Conservation (phyloP, 768 basidiomycete genomes). For the Rhodotorula toruloides region DNA sequence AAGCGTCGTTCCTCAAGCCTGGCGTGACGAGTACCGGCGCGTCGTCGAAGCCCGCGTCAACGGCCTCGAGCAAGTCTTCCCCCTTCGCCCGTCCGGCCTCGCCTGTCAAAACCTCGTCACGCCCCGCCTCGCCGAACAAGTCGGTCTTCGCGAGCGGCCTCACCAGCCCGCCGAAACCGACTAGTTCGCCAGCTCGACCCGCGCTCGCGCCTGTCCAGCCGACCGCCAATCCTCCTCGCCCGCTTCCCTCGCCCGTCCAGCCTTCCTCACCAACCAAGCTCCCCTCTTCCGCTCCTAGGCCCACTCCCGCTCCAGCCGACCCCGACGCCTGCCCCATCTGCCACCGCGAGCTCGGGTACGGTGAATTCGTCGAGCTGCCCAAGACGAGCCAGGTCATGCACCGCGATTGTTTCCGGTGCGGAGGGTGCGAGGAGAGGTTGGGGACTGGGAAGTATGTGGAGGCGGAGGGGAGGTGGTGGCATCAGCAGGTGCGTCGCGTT, state of each 20-base stretch:
- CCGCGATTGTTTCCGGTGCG: constrained; percentile 25
- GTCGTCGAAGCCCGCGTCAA: neutral
- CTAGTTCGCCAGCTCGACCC: neutral
- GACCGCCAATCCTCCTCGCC: neutral
- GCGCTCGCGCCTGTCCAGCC: neutral
- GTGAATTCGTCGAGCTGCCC: constrained; percentile 22
- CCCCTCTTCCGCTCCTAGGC: neutral
- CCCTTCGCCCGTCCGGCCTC: neutral
- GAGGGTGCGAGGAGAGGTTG: constrained; percentile 14
- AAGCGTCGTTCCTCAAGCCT: neutral
- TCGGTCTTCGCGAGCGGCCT: neutral
- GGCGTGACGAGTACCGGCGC: neutral
- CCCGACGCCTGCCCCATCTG: constrained; percentile 11
- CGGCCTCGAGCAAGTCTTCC: neutral
- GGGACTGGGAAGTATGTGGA: constrained; percentile 13
- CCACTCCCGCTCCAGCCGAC: neutral
- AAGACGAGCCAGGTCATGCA: constrained; percentile 14
- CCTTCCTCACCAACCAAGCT: neutral
- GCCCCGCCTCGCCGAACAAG: neutral
- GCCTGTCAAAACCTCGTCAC: neutral
- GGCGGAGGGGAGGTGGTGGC: constrained; percentile 16
- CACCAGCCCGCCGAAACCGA: no score
- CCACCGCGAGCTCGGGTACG: constrained; percentile 15
- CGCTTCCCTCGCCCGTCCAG: neutral
- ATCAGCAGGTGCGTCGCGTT: constrained; percentile 1